Percentiles rank a stretch among this genome's conserved stretches.
Conservation (phyloP, 176 grass and related monocot genomes). For the Pontederia paniculata region DNA sequence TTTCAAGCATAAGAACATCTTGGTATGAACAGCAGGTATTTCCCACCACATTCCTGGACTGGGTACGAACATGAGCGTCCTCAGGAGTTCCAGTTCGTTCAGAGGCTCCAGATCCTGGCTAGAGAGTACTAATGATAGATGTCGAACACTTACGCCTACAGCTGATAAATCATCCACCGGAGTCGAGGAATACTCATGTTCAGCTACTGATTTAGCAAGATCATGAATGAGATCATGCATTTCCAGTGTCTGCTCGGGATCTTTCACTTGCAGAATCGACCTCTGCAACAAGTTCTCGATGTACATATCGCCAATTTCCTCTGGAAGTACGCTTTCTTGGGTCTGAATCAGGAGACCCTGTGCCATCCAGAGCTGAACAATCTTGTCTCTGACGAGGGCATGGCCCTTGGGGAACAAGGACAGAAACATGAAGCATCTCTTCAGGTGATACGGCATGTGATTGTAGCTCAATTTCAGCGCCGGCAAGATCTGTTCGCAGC, state of each 20-base stretch:
- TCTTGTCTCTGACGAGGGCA: slow-evolving; percentile 18
- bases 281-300: slow-evolving; percentile 28
- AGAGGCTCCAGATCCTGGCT: neutral
- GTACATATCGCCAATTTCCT: slow-evolving; percentile 17
- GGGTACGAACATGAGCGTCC: neutral
- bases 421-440: slow-evolving; percentile 32
- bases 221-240: slow-evolving; percentile 45
- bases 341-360: slow-evolving; percentile 25
- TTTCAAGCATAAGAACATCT: neutral
- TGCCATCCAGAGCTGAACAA: slow-evolving; percentile 36
- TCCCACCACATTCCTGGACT: too few relatives aligned
- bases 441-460: slow-evolving; percentile 19
- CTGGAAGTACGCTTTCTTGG: neutral
- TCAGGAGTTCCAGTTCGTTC: neutral
- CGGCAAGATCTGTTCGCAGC: slow-evolving; percentile 13
- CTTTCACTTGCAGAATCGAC: slow-evolving; percentile 17
- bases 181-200: neutral
- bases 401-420: slow-evolving; percentile 28
- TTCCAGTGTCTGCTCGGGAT: neutral
- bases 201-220: slow-evolving; percentile 24
- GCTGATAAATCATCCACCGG: too few relatives aligned
- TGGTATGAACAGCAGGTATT: too few relatives aligned
- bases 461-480: slow-evolving; percentile 36
- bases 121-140: neutral
- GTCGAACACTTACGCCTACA: neutral